A percentile compares a stretch with the other conserved stretches of the same genome.
phyloP scores from a whole-genome alignment of 306 rosid species.

The Senna siamea region DNA sequence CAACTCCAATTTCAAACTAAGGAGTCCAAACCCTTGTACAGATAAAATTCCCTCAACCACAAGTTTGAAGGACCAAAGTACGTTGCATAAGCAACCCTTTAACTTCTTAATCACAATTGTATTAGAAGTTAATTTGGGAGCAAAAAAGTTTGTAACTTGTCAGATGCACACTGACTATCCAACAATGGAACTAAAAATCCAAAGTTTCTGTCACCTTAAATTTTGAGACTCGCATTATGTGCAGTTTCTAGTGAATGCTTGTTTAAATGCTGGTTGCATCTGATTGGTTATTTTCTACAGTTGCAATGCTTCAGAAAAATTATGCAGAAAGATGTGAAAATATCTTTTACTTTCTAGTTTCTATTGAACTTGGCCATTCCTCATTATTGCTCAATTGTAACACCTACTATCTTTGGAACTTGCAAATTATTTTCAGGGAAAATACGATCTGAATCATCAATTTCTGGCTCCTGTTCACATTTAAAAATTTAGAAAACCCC shows the following conservation, averaged over 20 bases:
- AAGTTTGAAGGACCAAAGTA: conserved; percentile 1
- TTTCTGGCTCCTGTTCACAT: conserved; percentile 33
- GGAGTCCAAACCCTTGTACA: not conserved
- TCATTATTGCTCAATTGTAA: too few relatives aligned
- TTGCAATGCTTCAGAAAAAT: conserved; percentile 3
- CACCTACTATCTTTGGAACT: too few relatives aligned
- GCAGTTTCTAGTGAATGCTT: conserved; percentile 10
- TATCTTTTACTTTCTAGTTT: too few relatives aligned
- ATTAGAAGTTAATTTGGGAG: not conserved
- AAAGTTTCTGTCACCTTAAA: not conserved
- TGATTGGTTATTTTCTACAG: conserved; percentile 26
- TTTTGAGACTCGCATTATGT: not conserved
- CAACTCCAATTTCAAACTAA: conserved; percentile 11
- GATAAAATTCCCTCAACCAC: conserved; percentile 2
- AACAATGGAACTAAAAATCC: not conserved
- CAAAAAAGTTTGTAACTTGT: not conserved
- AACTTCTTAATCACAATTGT: conserved; percentile 13
- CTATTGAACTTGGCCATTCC: too few relatives aligned
- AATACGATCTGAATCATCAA: conserved; percentile 13
- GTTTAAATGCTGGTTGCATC: conserved; percentile 28
- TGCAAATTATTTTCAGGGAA: conserved; percentile 7
- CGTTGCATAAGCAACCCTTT: not conserved
- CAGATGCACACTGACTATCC: conserved; percentile 14
- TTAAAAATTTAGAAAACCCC: conserved; percentile 22
- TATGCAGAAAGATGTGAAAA: conserved; percentile 1